Base-by-base conservation (phyloP, 2,329 filamentous ascomycete genomes). In the Xylaria sp. region DNA sequence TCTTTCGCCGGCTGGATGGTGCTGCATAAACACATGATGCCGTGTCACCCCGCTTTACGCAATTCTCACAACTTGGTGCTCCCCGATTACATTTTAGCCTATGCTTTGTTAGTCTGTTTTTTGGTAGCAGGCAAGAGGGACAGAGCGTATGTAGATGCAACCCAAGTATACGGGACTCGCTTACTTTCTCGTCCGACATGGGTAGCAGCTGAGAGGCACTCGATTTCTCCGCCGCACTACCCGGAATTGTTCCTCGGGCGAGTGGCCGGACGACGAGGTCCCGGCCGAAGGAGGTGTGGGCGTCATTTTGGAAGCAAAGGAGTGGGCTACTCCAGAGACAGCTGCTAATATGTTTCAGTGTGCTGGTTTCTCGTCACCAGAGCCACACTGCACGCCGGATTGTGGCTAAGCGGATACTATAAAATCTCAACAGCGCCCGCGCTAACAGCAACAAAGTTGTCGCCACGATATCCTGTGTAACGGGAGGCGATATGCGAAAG, bases 221-320 rank as follows among this genome's bases (percentile, higher is more conserved):
- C 95, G 88, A 78, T 98, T 98, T 79, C 95, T 89, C 84, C 97
- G 97, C 73, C 95, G 91, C 68, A 98, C 92, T 60, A 98, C 91
- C 75, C 93, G 89, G 77, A 93, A 97, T 73, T 95, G 92, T 62
- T 92, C 89, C 79, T 97, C 93, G 41, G 94, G 94, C 54, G 94
- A 97, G 71, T 92, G 91, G 28, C 84, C 86, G 72, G 91, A 89
- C 68, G 90, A 90, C 72, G 94, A 96, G 9, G 93, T 92, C 43
- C 90, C 91, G 63, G 91, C 93, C 36, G 92, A 94, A 23, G 91
- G 90, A 64, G 93, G 91, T 60, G 92, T 94, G 28, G 92, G 92
- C 69, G 90, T 89, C 92, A 94, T 93, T 70, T 65, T 81, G 78
- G 69, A 60, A 68, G 41, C 56, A 59, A 67, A 59, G 25, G 28